phyloP scores from a whole-genome alignment of 768 basidiomycete species.

The Boletus pseudo-olivaceus region DNA sequence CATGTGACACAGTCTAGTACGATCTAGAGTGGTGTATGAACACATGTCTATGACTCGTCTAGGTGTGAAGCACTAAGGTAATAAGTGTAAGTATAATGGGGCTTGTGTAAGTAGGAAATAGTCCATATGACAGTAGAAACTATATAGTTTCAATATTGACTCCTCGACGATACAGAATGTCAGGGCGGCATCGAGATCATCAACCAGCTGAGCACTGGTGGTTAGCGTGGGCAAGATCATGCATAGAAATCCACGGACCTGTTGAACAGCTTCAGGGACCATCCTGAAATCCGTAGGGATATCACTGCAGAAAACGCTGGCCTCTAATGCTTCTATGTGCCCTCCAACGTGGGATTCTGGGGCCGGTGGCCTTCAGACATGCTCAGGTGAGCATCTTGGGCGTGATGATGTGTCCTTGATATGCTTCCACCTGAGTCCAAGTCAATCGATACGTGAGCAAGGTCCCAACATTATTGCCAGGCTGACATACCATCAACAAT shows the following conservation, averaged over 20 bases:
- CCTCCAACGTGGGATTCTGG: constrained; percentile 99
- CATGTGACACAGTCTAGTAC: too few species aligned
- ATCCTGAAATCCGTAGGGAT: constrained; percentile 95
- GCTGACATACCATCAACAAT: constrained; percentile 81
- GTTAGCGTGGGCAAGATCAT: neutral
- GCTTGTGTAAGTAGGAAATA: too few species aligned
- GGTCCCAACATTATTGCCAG: neutral
- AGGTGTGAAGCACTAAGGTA: too few species aligned
- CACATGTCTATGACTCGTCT: too few species aligned
- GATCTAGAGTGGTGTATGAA: too few species aligned
- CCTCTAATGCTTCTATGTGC: constrained; percentile 97
- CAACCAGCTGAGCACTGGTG: constrained; percentile 63
- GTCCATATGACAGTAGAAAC: too few species aligned
- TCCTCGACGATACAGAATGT: constrained; percentile 87
- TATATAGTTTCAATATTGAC: too few species aligned
- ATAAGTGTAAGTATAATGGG: too few species aligned
- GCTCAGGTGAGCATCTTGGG: constrained; percentile 87
- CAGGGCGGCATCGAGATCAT: constrained; percentile 90
- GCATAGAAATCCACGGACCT: constrained; percentile 44
- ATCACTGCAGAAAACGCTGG: constrained; percentile 96
- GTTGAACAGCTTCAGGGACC: constrained; percentile 78
- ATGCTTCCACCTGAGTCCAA: constrained; percentile 83
- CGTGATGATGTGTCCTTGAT: constrained; percentile 89
- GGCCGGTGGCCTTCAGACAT: constrained; percentile 95
- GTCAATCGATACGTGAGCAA: constrained; percentile 4